Evolutionary conservation across 768 basidiomycete genomes (phyloP), one percentile per base, ranked within the genome.

Genomic region (Gymnopilus junonius): DNA sequence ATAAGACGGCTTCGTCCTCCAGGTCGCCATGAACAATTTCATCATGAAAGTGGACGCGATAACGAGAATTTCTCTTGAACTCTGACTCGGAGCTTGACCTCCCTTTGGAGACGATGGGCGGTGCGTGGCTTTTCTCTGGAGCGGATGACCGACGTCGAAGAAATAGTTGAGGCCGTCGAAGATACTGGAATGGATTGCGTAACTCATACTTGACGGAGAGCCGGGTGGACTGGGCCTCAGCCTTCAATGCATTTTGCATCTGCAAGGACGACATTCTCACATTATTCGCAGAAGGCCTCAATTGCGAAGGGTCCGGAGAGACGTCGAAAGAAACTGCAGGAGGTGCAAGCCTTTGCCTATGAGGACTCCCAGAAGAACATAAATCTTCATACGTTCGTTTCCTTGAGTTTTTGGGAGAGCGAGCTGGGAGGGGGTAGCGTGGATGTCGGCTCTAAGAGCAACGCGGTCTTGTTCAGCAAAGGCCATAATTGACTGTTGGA

Each of bases 401-500:
- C 20, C 27, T 27, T 11, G 3, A 17, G 45, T 39, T 27, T 7
- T 53, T 12, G 8, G 23, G 1, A 34, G 25, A 14, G 15, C 29
- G 29, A 31, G 37, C 40, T 6, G 56, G 17, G 3, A 31, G 15
- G 51, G 50, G 54, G 35, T 40, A 29, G 55, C 32, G 27, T 17
- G 54, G 32, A 54, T 20, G n/a, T 17, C 17, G 2, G 32, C 3
- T 29, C 54, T 35, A 15, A 11, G 45, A 3, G 31, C 45, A 3
- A 51, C 31, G 27, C 31, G 23, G 8, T 63, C 65, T 23, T 34
- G 37, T 8, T 60, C 65, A 43, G 58, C 58, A 35, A 63, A 60
- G 0, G 61, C 61, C 39, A 59, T 27, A 2, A 60, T 63, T 8
- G 57, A 62, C 35, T 60, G 58, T 32, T 63, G 58, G n/a, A 66